These are phyloP conservation scores for Pleurotus salmoneostramineus DNA, from an alignment of 768 basidiomycete species.

Conservation along the genomic window DNA sequence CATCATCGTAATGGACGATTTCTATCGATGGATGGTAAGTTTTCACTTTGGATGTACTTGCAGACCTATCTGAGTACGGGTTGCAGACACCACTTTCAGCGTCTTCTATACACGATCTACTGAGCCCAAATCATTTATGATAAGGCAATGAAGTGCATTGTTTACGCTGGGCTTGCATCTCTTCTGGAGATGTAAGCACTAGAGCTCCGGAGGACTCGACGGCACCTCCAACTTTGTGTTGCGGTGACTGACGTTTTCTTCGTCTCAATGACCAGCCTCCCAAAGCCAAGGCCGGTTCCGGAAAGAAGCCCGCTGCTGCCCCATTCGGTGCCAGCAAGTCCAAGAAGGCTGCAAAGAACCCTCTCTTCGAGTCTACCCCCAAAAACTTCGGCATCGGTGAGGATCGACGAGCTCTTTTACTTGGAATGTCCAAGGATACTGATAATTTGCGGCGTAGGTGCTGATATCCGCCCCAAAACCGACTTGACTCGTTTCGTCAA, in stretches of 20 bases:
- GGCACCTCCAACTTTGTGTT: constrained; percentile 14
- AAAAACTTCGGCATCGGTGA: constrained; percentile 96
- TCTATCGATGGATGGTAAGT: constrained; percentile 53
- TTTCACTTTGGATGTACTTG: constrained; percentile 29
- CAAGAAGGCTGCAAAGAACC: constrained; percentile 84
- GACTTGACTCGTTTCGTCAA: constrained; percentile 98
- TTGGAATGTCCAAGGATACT: background rate
- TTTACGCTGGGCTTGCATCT: constrained; percentile 31
- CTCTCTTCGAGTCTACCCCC: constrained; percentile 86
- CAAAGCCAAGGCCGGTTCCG: constrained; percentile 64
- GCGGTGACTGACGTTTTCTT: constrained; percentile 38
- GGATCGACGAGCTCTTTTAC: constrained; percentile 14
- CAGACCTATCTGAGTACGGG: too few species aligned
- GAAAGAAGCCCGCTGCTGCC: constrained; percentile 84
- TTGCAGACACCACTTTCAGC: background rate
- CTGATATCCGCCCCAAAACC: constrained; percentile 84
- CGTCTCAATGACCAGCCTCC: constrained; percentile 95
- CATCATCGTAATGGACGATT: constrained; percentile 24
- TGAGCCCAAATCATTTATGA: background rate
- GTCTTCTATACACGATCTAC: constrained; percentile 17
- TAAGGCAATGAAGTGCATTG: constrained; percentile 32
- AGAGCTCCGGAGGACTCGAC: constrained; percentile 50
- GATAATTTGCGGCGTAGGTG: constrained; percentile 48
- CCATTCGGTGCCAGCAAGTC: constrained; percentile 78
- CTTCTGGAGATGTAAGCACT: constrained; percentile 30